Evolutionary conservation across 352 stramenopile genomes (phyloP).

Genomic region (Pythium brachiatum): DNA sequence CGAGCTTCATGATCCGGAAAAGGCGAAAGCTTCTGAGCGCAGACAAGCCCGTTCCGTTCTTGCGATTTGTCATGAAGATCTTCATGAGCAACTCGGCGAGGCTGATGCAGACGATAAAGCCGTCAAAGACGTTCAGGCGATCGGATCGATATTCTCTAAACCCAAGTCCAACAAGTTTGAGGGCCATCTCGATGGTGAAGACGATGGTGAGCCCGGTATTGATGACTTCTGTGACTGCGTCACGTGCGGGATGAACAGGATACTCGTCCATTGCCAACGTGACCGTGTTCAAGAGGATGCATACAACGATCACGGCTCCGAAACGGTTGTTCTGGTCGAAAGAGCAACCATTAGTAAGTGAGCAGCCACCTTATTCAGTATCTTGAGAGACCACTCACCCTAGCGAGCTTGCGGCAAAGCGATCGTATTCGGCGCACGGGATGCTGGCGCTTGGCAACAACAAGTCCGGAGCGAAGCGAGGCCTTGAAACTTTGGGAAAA

Average conservation of each 20-base stretch:
- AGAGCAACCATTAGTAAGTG: not conserved
- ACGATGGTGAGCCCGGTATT: constrained; percentile 44
- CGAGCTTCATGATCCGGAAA: constrained; percentile 89
- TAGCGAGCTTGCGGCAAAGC: constrained; percentile 22
- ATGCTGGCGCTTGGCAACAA: constrained; percentile 22
- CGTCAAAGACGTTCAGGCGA: constrained; percentile 60
- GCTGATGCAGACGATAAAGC: constrained; percentile 49
- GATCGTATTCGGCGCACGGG: constrained; percentile 18
- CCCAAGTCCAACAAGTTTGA: constrained; percentile 70
- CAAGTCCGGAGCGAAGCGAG: constrained; percentile 19
- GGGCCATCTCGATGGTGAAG: constrained; percentile 41
- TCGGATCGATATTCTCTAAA: constrained; percentile 38
- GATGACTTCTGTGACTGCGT: constrained; percentile 27
- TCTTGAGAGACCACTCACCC: constrained; percentile 16
- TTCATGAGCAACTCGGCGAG: constrained; percentile 44
- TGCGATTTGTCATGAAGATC: constrained; percentile 19
- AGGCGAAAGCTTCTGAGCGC: constrained; percentile 79
- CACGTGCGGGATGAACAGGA: constrained; percentile 20
- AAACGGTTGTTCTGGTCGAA: constrained; percentile 30
- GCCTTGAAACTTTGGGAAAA: constrained; percentile 17
- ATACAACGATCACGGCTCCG: constrained; percentile 33
- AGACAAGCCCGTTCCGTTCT: constrained; percentile 50
- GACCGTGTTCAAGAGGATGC: constrained; percentile 66
- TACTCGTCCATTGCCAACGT: constrained; percentile 58
- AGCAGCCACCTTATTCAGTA: not conserved